Evolutionary conservation across 2,329 filamentous ascomycete species (phyloP).

Genomic region (Dothideomycetes sp.): DNA sequence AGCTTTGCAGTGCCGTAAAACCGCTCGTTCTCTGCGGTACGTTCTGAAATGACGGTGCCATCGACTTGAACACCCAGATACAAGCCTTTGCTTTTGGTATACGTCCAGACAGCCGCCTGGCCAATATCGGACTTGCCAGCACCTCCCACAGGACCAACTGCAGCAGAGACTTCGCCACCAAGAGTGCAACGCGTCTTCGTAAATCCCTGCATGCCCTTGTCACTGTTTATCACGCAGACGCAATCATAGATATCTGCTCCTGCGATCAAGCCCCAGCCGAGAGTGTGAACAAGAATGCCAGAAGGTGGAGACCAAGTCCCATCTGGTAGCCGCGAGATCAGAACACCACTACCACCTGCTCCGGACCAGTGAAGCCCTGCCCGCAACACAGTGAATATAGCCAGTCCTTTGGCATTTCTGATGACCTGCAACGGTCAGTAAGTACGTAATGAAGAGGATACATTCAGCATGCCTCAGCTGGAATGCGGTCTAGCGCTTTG

Average conservation of each 20-base stretch:
- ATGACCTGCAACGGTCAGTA: conserved; percentile 51
- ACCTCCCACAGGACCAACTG: conserved; percentile 65
- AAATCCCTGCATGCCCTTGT: conserved; percentile 72
- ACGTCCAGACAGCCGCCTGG: conserved; percentile 66
- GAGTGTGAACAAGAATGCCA: conserved; percentile 80
- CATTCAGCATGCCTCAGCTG: no score
- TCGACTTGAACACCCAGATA: conserved; percentile 81
- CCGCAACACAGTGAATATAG: conserved; percentile 92
- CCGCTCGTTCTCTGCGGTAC: conserved; percentile 71
- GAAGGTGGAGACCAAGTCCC: conserved; percentile 87
- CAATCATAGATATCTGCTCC: conserved; percentile 95
- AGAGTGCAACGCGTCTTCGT: conserved; percentile 68
- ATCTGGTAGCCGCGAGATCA: conserved; percentile 76
- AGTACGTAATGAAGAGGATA: no score
- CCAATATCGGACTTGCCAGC: conserved; percentile 62
- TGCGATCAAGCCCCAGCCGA: conserved; percentile 76
- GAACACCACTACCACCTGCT: conserved; percentile 76
- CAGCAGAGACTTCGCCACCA: conserved; percentile 67
- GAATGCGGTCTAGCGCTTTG: no score
- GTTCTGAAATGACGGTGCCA: conserved; percentile 74
- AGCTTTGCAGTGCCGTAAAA: no score
- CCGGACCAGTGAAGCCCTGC: conserved; percentile 86
- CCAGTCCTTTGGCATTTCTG: conserved; percentile 76
- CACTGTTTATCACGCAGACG: conserved; percentile 81
- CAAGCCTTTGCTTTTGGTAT: conserved; percentile 79